A percentile compares a stretch with the other conserved stretches of the same genome.
These are phyloP conservation scores for Calonectria hawksworthii DNA, from an alignment of 2,329 filamentous ascomycete genomes.

Conservation along the genomic window DNA sequence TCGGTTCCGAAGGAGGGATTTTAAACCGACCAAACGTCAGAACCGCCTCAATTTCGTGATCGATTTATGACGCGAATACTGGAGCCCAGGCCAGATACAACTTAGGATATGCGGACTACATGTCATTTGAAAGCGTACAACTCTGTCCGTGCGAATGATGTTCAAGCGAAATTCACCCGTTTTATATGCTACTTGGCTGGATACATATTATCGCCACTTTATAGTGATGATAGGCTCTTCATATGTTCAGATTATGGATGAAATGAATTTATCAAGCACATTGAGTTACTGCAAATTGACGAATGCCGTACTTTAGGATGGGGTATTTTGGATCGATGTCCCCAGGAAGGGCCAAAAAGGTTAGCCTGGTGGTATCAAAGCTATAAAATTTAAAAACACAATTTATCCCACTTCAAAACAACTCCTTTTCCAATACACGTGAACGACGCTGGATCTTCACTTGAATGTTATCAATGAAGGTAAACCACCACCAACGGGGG, in stretches of 20 bases:
- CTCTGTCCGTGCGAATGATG: no score
- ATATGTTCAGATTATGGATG: neutral
- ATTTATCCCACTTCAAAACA: neutral
- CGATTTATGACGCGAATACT: neutral
- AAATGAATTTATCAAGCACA: neutral
- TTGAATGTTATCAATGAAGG: conserved; percentile 15
- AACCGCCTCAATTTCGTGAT: neutral
- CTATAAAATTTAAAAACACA: neutral
- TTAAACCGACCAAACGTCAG: neutral
- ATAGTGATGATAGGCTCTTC: no score
- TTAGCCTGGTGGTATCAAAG: neutral
- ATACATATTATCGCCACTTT: no score
- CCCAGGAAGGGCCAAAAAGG: neutral
- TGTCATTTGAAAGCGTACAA: neutral
- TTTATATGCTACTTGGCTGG: no score
- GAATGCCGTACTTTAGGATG: neutral
- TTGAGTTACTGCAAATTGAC: neutral
- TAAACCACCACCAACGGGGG: conserved; percentile 21
- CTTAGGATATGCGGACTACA: neutral
- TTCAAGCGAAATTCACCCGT: no score
- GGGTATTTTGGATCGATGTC: no score
- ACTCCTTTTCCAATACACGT: neutral
- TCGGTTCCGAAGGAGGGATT: neutral
- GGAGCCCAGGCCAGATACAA: neutral
- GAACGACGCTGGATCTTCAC: conserved; percentile 15